Conservation (phyloP, 345 rosid genomes). For the Populus ilicifolia region DNA sequence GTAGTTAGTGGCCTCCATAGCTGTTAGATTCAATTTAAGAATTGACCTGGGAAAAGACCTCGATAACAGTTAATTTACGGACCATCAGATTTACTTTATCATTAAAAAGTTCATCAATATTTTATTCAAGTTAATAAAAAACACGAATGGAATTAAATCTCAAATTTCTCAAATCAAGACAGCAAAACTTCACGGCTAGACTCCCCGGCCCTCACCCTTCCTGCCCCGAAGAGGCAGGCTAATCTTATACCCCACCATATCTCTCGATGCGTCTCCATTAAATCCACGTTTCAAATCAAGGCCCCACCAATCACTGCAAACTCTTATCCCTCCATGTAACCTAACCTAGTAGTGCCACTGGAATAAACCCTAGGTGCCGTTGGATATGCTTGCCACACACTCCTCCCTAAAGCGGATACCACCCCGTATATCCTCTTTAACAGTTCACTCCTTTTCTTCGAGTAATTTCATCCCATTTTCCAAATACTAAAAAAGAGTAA, state of each 20-base stretch:
- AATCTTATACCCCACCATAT: not conserved
- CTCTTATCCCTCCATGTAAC: conserved; percentile 21
- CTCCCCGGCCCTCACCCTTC: not conserved
- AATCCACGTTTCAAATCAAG: conserved; percentile 1
- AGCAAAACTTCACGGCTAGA: too few species aligned
- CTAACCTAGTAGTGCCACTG: not conserved
- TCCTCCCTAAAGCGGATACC: not conserved
- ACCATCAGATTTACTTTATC: too few species aligned
- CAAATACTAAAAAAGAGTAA: not conserved
- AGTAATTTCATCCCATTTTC: too few species aligned
- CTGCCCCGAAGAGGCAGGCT: not conserved
- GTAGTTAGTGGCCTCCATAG: too few species aligned
- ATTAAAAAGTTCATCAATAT: too few species aligned
- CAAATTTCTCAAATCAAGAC: too few species aligned
- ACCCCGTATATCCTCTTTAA: conserved; percentile 29
- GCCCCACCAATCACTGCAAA: not conserved
- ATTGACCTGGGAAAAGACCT: too few species aligned
- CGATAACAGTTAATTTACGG: too few species aligned
- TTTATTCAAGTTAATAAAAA: too few species aligned
- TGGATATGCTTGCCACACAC: conserved; percentile 39
- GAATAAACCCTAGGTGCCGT: conserved; percentile 34
- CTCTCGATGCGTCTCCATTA: not conserved
- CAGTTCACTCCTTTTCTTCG: not conserved
- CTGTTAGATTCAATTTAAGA: too few species aligned
- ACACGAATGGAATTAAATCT: too few species aligned